Conservation (phyloP, 805 yeast species). For the Candida khao-thaluensis region DNA sequence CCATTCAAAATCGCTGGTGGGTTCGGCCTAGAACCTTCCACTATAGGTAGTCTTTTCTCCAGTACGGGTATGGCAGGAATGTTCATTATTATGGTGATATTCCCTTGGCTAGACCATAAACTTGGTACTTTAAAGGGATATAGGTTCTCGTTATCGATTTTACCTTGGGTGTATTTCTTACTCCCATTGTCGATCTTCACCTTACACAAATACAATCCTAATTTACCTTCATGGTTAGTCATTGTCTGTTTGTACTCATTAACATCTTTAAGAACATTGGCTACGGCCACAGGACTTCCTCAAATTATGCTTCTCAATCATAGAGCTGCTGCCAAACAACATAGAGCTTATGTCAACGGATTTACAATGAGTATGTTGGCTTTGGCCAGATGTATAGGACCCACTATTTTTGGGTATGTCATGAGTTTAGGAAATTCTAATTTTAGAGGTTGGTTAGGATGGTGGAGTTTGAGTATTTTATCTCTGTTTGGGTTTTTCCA, state of each 20-base stretch:
- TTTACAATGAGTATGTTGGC: conserved; percentile 34
- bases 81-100: conserved; percentile 43
- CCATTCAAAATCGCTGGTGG: conserved; percentile 37
- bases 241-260: conserved; percentile 26
- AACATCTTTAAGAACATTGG: conserved; percentile 33
- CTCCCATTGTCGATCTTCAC: conserved; percentile 35
- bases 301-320: conserved; percentile 35
- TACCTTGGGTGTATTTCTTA: conserved; percentile 32
- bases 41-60: conserved; percentile 34
- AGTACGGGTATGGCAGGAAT: conserved; percentile 37
- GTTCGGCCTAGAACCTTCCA: conserved; percentile 28
- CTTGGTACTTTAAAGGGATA: conserved; percentile 19
- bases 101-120: conserved; percentile 32
- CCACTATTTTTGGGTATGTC: conserved; percentile 33
- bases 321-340: conserved; percentile 33
- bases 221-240: conserved; percentile 31
- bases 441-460: conserved; percentile 27
- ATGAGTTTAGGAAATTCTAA: conserved; percentile 31
- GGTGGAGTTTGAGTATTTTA: conserved; percentile 35
- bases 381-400: conserved; percentile 33
- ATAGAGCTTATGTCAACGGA: conserved; percentile 37
- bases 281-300: conserved; percentile 35
- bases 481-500: conserved; percentile 30
- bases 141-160: conserved; percentile 30
- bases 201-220: conserved; percentile 23